These are phyloP conservation scores for Cytospora chrysosperma DNA, from an alignment of 2,329 filamentous ascomycete species.

Conservation along the genomic window DNA sequence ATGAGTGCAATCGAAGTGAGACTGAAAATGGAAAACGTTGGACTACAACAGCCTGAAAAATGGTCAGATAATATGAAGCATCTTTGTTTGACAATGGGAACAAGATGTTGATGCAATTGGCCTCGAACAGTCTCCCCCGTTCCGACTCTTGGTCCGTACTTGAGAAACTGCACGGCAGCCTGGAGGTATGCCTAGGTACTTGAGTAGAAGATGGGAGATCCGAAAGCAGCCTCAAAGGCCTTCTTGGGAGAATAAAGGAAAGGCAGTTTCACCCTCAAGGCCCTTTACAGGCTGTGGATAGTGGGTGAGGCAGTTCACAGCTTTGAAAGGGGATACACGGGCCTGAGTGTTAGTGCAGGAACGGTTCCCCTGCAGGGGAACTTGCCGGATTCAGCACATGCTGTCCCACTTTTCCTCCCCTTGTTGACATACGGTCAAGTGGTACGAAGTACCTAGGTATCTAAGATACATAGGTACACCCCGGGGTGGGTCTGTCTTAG, in stretches of 20 bases:
- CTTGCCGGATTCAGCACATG: conserved; percentile 9
- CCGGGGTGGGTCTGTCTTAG: neutral
- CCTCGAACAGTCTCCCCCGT: neutral
- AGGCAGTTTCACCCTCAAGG: neutral
- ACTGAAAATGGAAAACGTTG: neutral
- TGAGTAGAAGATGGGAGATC: neutral
- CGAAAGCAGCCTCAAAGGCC: neutral
- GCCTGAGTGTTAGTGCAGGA: neutral
- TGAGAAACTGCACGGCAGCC: neutral
- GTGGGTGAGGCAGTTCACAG: neutral
- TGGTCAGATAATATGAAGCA: neutral
- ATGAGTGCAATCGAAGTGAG: neutral
- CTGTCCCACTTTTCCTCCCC: neutral
- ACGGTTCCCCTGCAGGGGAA: neutral
- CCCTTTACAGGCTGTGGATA: neutral
- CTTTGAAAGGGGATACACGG: neutral
- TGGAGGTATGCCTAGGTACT: neutral
- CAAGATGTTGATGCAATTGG: neutral
- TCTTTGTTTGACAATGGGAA: neutral
- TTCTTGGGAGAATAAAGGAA: neutral
- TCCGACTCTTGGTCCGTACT: neutral
- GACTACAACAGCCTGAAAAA: neutral
- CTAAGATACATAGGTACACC: neutral
- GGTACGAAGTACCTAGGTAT: no score
- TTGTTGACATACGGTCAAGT: no score